A percentile compares a stretch with the other conserved stretches of the same genome.
These are phyloP conservation scores for Salix suchowensis DNA, from an alignment of 345 rosid species.

Conservation along the genomic window DNA sequence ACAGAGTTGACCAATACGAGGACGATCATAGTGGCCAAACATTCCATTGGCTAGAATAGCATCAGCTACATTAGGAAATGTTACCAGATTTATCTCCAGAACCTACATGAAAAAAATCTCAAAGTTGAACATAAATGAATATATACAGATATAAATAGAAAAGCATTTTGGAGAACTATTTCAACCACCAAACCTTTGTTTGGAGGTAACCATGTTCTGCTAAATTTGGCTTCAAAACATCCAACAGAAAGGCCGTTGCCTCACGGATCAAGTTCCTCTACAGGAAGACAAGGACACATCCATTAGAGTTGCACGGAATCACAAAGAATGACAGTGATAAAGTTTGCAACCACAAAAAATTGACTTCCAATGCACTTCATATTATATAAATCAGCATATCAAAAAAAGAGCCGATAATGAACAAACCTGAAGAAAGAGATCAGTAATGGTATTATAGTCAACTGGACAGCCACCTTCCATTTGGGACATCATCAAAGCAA, in stretches of 20 bases:
- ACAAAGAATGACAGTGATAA: not conserved
- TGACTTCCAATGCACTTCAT: not conserved
- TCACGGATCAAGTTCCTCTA: constrained; percentile 98
- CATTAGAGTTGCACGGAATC: not conserved
- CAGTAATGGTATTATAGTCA: constrained; percentile 94
- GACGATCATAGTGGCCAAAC: constrained; percentile 98
- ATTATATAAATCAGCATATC: not conserved
- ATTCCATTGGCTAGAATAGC: constrained; percentile 94
- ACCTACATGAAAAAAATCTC: constrained; percentile 44
- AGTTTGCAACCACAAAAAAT: not conserved
- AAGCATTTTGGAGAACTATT: not conserved
- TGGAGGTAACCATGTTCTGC: constrained; percentile 92
- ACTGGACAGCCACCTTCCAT: constrained; percentile 99
- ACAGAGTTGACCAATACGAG: constrained; percentile 96
- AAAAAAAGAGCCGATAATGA: not conserved
- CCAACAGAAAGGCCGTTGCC: constrained; percentile 94
- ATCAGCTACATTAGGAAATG: constrained; percentile 98
- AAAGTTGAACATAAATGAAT: not conserved
- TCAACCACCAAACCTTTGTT: constrained; percentile 57
- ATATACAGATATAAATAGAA: not conserved
- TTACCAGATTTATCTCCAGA: constrained; percentile 94
- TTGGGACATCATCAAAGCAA: constrained; percentile 99
- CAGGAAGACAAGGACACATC: not conserved
- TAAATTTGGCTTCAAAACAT: constrained; percentile 91
- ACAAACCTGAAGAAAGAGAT: constrained; percentile 96